Percentiles rank a stretch among this genome's conserved stretches.
Evolutionary conservation across 2,329 filamentous ascomycete species (phyloP).

Genomic region (Trichoderma guizhouense): DNA sequence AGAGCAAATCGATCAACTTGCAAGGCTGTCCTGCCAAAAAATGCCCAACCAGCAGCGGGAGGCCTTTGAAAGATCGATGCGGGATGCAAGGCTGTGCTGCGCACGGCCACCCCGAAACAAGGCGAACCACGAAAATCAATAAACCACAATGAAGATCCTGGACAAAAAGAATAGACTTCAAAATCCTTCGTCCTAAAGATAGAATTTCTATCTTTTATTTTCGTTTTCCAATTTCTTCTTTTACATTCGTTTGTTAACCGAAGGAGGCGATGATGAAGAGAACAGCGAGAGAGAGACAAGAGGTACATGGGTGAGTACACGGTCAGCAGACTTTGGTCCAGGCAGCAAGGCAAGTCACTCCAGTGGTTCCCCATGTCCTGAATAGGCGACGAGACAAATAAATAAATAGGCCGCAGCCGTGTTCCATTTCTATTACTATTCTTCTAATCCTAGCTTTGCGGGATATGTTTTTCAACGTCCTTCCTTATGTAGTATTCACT

Average conservation of each 20-base stretch:
- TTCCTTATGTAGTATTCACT: not conserved
- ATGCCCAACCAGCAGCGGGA: not conserved
- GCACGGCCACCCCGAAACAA: not conserved
- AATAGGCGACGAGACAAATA: not conserved
- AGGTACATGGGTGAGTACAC: not conserved
- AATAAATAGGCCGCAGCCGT: not conserved
- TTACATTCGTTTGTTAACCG: not conserved
- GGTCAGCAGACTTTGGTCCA: constrained; percentile 9
- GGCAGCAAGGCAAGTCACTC: constrained; percentile 1
- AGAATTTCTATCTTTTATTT: not conserved
- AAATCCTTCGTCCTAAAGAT: not conserved
- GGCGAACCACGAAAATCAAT: not conserved
- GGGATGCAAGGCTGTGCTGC: constrained; percentile 11
- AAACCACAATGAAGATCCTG: not conserved
- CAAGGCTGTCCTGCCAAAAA: not conserved
- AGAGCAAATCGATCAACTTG: not conserved
- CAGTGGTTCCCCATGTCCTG: not conserved
- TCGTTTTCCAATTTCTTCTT: not conserved
- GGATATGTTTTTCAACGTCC: not conserved
- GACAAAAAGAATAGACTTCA: not conserved
- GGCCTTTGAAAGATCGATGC: not conserved
- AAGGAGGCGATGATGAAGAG: not conserved
- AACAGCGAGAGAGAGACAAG: not conserved
- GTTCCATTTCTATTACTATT: not conserved
- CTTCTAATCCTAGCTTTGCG: not conserved